Evolutionary conservation across 495 filamentous ascomycete species (phyloP), one percentile per base, ranked within the genome.

Genomic region (Hyaloscypha finlandica): DNA sequence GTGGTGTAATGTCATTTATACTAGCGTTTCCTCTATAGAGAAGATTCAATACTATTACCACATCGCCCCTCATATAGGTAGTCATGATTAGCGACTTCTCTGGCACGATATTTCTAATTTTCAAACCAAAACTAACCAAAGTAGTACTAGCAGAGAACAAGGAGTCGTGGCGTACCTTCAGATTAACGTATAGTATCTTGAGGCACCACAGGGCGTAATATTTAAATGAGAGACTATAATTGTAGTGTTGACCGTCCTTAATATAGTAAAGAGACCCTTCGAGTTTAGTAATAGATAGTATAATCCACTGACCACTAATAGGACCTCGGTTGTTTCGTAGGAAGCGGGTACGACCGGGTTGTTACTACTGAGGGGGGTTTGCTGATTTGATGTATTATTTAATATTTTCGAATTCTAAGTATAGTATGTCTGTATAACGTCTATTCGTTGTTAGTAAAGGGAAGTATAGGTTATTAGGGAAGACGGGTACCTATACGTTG

Each of bases 131-230:
- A 37, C 25, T 5, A 6, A 5, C n/a, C 12, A 45, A 2, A 35
- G 51, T 32, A 29, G 54, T 39, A 53, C 16, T 4, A 53, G 16
- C 51, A 64, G 9, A 14, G 29, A 64, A 55, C 20, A 54, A 51
- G 8, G 61, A 64, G 22, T 5, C 16, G 22, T 14, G 61, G 3
- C 35, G 3, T 8, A 54, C 3, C 51, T 16, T 55, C 2, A 56
- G 8, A 3, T 64, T 12, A 2, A 64, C 12, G 11, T 3, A 64
- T 22, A 64, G 3, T 2, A 56, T 22, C 35, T 35, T 54, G 29
- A 64, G 61, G 30, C 61, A 64, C 29, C 54, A 64, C 14, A 64
- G 25, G 29, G 32, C 32, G 4, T 64, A 45, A 14, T 54, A 37
- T 30, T 29, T 54, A 2, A 64, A 16, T 22, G 61, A 64, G 4